Evolutionary conservation across 1,284 basidiomycete genomes (phyloP).

Genomic region (Pascua sp.): DNA sequence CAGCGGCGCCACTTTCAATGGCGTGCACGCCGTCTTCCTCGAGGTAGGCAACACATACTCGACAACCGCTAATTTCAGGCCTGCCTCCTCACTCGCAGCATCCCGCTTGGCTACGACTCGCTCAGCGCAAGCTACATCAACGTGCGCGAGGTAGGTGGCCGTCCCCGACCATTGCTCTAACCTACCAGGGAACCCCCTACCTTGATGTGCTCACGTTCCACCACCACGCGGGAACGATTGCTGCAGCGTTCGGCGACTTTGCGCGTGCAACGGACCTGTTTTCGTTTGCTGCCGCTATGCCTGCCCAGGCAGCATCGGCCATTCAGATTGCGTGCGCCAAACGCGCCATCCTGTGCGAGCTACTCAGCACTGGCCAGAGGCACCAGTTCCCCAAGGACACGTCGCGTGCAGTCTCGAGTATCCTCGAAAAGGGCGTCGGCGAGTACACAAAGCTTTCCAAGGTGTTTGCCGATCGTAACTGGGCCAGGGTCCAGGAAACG

Average conservation of each 20-base stretch:
- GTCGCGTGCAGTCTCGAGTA: conserved; percentile 20
- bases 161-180: not conserved
- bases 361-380: conserved; percentile 32
- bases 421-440: conserved; percentile 28
- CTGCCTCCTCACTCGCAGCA: conserved; percentile 9
- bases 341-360: conserved; percentile 41
- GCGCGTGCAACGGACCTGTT: conserved; percentile 31
- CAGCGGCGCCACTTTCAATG: conserved; percentile 19
- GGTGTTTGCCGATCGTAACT: conserved; percentile 31
- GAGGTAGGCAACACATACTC: conserved; percentile 28
- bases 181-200: conserved; percentile 21
- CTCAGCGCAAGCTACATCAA: conserved; percentile 16
- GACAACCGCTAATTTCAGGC: conserved; percentile 18
- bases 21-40: conserved; percentile 34
- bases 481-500: conserved; percentile 22
- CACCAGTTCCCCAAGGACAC: conserved; percentile 33
- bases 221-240: conserved; percentile 41
- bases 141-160: conserved; percentile 22
- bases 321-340: conserved; percentile 41
- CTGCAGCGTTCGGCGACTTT: conserved; percentile 25
- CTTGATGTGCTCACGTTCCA: conserved; percentile 42
- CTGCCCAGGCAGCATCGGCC: conserved; percentile 33
- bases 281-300: conserved; percentile 29
- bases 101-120: not conserved
- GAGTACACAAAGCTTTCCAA: conserved; percentile 36